phyloP scores from a whole-genome alignment of 2,329 filamentous ascomycete genomes.

The Sclerotinia sclerotiorum region DNA sequence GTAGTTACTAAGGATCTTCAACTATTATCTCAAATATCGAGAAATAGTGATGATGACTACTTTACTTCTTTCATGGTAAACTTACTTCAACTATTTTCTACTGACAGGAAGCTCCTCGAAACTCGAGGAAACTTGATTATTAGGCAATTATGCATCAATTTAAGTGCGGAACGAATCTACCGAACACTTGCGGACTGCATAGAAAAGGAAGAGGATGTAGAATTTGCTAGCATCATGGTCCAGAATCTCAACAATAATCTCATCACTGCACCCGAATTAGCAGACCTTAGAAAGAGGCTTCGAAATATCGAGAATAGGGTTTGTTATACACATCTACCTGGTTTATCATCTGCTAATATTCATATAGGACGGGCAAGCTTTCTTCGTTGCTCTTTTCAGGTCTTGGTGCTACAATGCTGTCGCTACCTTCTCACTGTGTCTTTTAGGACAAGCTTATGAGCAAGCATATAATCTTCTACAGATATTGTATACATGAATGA shows the following conservation, averaged over 20 bases:
- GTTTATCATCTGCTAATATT: constrained; percentile 25
- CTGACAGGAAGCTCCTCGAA: constrained; percentile 86
- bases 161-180: constrained; percentile 94
- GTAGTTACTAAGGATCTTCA: constrained; percentile 95
- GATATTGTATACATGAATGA: constrained; percentile 66
- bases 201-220: constrained; percentile 95
- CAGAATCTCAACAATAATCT: constrained; percentile 99
- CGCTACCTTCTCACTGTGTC: constrained; percentile 91
- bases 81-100: constrained; percentile 90
- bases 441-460: constrained; percentile 95
- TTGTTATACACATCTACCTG: constrained; percentile 26
- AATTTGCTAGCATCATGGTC: constrained; percentile 99
- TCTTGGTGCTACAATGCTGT: constrained; percentile 99
- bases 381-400: constrained; percentile 91
- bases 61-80: constrained; percentile 99
- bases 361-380: constrained; percentile 80
- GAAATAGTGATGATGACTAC: constrained; percentile 95
- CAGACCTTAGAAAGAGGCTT: constrained; percentile 84
- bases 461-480: constrained; percentile 95
- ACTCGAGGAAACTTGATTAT: constrained; percentile 95
- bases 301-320: constrained; percentile 87
- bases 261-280: constrained; percentile 91
- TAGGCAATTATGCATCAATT: constrained; percentile 84
- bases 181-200: constrained; percentile 93
- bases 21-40: constrained; percentile 90